phyloP scores from a whole-genome alignment of 768 basidiomycete genomes.

The Rhodotorula taiwanensis region DNA sequence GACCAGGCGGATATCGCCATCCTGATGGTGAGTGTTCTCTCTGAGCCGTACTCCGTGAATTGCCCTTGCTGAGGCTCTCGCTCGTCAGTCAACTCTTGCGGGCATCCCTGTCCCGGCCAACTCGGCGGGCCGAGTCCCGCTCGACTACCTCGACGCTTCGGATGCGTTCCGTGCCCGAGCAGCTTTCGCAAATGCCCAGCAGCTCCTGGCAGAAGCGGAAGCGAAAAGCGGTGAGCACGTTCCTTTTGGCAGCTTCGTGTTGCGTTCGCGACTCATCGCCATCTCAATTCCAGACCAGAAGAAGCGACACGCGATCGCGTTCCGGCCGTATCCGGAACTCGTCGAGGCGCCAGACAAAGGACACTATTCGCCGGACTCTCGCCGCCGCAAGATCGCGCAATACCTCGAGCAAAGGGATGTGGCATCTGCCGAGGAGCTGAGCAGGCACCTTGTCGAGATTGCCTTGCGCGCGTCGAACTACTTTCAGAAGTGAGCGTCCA shows the following conservation, averaged over 20 bases:
- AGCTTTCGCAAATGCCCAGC: constrained; percentile 61
- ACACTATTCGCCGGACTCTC: not conserved
- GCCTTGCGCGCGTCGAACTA: constrained; percentile 63
- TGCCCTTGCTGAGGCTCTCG: no score
- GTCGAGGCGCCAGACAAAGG: not conserved
- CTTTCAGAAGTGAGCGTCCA: constrained; percentile 60
- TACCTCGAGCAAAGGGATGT: constrained; percentile 51
- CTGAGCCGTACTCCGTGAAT: no score
- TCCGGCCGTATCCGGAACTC: constrained; percentile 57
- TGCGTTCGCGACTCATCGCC: not conserved
- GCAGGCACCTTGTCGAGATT: constrained; percentile 53
- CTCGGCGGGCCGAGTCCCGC: constrained; percentile 68
- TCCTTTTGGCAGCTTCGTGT: not conserved
- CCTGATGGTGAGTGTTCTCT: constrained; percentile 52
- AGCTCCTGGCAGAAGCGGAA: constrained; percentile 65
- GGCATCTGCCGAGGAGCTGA: constrained; percentile 51
- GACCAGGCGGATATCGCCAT: constrained; percentile 77
- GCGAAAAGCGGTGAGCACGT: constrained; percentile 61
- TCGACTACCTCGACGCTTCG: constrained; percentile 56
- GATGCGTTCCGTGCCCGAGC: constrained; percentile 54
- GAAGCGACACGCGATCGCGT: constrained; percentile 54
- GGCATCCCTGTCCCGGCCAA: constrained; percentile 73
- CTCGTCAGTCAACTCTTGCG: constrained; percentile 54
- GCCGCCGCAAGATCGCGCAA: constrained; percentile 46
- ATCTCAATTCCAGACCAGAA: constrained; percentile 47